Evolutionary conservation across 257 asterid species (phyloP), one percentile per base, ranked within the genome.

Genomic region (Knoxia roxburghii): DNA sequence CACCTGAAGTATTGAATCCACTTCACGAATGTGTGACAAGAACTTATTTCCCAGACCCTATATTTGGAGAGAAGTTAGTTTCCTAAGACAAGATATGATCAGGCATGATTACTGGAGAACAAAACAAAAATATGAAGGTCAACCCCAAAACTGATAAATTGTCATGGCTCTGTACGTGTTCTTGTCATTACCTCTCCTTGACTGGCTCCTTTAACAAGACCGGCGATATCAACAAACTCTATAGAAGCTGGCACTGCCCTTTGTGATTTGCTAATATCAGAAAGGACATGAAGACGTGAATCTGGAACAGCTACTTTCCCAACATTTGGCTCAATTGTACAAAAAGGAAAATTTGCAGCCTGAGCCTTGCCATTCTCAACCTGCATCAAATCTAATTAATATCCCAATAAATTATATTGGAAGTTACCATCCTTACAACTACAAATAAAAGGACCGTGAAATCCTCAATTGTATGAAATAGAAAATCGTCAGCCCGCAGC

Each of bases 341-440:
- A 93, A 72, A 93, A 93, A 1, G 97, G 97, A 70, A 86, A 89
- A 83, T 92, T 93, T 52, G 97, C 99, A 68, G 99, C 99, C 78
- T 93, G 99, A 75, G 97, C 99, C 71, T 90, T 93, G 57, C 97
- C 99, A 80, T 90, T 93, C 77, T 93, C 99, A 74, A 93, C 99
- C 99, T 93, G 82, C 55, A 67, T 56, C 54, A 10, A 77, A 66
- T 1, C 77, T 32, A 67, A 62, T 61, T 48, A 65, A 61, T 53
- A 45, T 37, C 49, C 23, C 61, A 59, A 2, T 53, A 41, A 15
- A 37, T 60, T 20, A 49, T 18, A 18, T 15, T 5, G 5, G 29
- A 29, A 56, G 41, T 68, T 27, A 13, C 35, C 30, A 56, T 41
- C 58, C 18, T 41, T 33, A 55, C 32, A 26, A 27, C 61, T 55